Conservation (phyloP, 2,329 filamentous ascomycete species). For the Fusarium burgessii region DNA sequence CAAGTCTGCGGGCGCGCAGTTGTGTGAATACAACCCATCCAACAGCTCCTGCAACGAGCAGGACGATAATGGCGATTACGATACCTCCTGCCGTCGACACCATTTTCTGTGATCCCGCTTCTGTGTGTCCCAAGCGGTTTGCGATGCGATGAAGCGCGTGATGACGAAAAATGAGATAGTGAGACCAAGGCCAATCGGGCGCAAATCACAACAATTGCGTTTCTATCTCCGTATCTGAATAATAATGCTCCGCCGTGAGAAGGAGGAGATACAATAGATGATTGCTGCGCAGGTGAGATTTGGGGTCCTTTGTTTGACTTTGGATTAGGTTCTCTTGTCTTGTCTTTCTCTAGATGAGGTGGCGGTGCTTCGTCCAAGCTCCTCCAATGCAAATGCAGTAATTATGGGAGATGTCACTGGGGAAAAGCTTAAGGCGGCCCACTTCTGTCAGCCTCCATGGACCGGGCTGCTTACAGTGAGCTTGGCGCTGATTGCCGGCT, state of each 20-base stretch:
- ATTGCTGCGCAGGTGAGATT: background rate
- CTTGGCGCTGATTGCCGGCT: conserved; percentile 26
- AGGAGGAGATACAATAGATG: background rate
- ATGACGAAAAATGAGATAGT: conserved; percentile 4
- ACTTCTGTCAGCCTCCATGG: conserved; percentile 7
- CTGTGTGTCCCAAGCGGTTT: conserved; percentile 4
- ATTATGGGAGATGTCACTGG: conserved; percentile 21
- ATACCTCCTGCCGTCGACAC: conserved; percentile 73
- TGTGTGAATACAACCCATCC: conserved; percentile 80
- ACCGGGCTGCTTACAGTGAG: conserved; percentile 28
- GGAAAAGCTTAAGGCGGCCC: conserved; percentile 7
- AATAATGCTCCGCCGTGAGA: background rate
- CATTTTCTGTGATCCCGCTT: conserved; percentile 55
- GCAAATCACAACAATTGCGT: conserved; percentile 6
- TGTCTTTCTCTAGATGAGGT: conserved; percentile 20
- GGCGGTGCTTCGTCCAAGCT: conserved; percentile 32
- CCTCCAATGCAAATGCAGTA: background rate
- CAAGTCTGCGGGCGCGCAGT: conserved; percentile 77
- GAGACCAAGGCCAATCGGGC: background rate
- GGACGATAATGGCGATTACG: conserved; percentile 77
- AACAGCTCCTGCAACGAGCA: conserved; percentile 66
- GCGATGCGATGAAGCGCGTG: conserved; percentile 25
- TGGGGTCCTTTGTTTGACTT: conserved; percentile 12
- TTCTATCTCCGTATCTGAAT: background rate
- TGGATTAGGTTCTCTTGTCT: background rate